Evolutionary conservation across 2,329 filamentous ascomycete species (phyloP), one percentile per base, ranked within the genome.

Genomic region (Colletotrichum trifolii): DNA sequence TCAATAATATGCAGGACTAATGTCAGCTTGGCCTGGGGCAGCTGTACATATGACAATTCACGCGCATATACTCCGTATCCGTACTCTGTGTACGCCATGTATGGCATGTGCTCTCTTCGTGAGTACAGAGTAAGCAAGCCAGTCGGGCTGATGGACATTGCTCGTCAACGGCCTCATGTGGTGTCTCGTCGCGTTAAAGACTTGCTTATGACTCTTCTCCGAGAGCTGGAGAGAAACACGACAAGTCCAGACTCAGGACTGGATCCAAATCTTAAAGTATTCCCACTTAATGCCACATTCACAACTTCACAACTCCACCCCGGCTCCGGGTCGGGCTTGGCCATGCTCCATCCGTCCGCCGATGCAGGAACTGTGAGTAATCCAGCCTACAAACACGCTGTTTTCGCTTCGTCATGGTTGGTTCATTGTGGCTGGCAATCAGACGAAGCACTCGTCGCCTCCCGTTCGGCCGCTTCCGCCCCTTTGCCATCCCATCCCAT

Each of bases 361-460:
- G 62, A 65, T 65, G 58, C 62, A 65, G 62, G 58, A 62, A 62
- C 50, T 52, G 62, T 65, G 62, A 62, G 62, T 62, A 62, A 56
- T 62, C 46, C 36, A 11, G 40, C 6, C 57, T 12, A 61, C 50
- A 62, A 50, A 53, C 36, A 15, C 8, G 15, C 15, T 15, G 12
- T 1, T 8, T 43, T 43, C 25, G 25, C 17, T 42, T n/a, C 11
- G 17, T 8, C 34, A 9, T 40, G 35, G 45, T 40, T 46, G 38
- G 43, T 17, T 54, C 33, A 39, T 38, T 25, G 15, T 47, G 35
- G 25, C 25, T 25, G 25, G 25, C 25, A 25, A 4, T 25, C 25
- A 25, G 25, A 25, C 25, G 25, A 25, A 25, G 25, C 25, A 25
- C 43, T 17, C 6, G n/a, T 33, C 45, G n/a, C 17, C n/a, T 17